A percentile compares a stretch with the other conserved stretches of the same genome.
Conservation (phyloP, 768 basidiomycete species). For the Suillus weaverae region DNA sequence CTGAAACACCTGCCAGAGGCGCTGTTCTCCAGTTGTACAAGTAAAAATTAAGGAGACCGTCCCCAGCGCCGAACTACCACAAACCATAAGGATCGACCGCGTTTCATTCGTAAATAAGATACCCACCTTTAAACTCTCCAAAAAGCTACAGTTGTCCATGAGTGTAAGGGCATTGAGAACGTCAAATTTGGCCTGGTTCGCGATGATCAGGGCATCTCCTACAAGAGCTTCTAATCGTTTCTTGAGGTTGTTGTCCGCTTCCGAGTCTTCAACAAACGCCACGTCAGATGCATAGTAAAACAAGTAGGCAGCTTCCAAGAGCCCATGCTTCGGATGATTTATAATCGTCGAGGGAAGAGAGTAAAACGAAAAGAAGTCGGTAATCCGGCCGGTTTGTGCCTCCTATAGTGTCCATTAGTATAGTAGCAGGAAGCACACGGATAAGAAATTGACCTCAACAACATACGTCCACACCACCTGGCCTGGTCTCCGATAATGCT, state of each 20-base stretch:
- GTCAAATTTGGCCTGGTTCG: slow-evolving; percentile 86
- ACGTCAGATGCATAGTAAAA: slow-evolving; percentile 91
- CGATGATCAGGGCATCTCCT: slow-evolving; percentile 78
- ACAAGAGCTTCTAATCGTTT: slow-evolving; percentile 70
- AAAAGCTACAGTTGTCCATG: slow-evolving; percentile 87
- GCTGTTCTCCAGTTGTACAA: slow-evolving; percentile 94
- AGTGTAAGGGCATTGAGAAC: slow-evolving; percentile 94
- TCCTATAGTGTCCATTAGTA: slow-evolving; percentile 50
- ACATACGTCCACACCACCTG: slow-evolving; percentile 98
- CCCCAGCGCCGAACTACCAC: slow-evolving; percentile 84
- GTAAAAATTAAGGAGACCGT: slow-evolving; percentile 90
- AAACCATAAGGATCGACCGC: not conserved
- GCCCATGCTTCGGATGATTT: slow-evolving; percentile 62
- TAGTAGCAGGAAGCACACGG: not conserved
- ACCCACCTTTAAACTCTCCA: slow-evolving; percentile 80
- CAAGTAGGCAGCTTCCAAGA: slow-evolving; percentile 91
- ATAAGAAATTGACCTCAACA: slow-evolving; percentile 66
- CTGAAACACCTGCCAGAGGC: slow-evolving; percentile 68
- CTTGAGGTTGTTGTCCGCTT: slow-evolving; percentile 64
- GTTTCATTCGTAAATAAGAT: not conserved
- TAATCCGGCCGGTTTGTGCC: slow-evolving; percentile 77
- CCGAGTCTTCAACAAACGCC: slow-evolving; percentile 61
- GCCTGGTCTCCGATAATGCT: slow-evolving; percentile 50
- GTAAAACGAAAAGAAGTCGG: slow-evolving; percentile 97
- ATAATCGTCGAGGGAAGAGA: slow-evolving; percentile 94